These are phyloP conservation scores for Tuber brumale DNA, from an alignment of 495 filamentous ascomycete species.

Conservation along the genomic window DNA sequence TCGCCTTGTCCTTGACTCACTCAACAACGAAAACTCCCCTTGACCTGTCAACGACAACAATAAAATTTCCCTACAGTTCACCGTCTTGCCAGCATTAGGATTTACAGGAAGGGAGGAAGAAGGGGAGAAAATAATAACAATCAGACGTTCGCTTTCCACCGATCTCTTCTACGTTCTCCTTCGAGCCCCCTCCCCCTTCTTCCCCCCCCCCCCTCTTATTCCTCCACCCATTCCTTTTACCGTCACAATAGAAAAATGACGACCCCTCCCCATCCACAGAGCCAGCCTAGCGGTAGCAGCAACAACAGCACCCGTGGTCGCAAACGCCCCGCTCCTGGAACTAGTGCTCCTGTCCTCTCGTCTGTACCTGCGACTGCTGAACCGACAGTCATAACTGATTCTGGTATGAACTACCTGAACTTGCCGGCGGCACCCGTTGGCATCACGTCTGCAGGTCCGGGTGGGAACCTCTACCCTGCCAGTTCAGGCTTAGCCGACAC, in stretches of 20 bases:
- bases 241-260: conserved; percentile 33
- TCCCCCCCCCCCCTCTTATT: conserved; percentile 9
- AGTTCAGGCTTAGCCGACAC: conserved; percentile 17
- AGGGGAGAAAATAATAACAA: conserved; percentile 16
- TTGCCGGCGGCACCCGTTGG: conserved; percentile 15
- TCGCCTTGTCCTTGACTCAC: conserved; percentile 1
- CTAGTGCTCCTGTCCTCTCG: conserved; percentile 27
- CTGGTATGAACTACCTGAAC: conserved; percentile 29
- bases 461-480: conserved; percentile 25
- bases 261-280: conserved; percentile 35
- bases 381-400: conserved; percentile 7
- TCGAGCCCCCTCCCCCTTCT: conserved; percentile 15
- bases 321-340: conserved; percentile 36
- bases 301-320: conserved; percentile 24
- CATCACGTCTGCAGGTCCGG: conserved; percentile 21
- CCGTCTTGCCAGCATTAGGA: neutral
- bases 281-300: conserved; percentile 27
- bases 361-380: conserved; percentile 19
- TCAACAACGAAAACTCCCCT: neutral
- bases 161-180: conserved; percentile 15
- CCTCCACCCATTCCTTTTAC: conserved; percentile 13
- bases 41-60: conserved; percentile 5
- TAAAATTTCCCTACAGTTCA: neutral
- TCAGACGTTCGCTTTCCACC: conserved; percentile 15
- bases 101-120: conserved; percentile 10